phyloP scores from a whole-genome alignment of 2,329 filamentous ascomycete species.

The Cladosporium oxysporum region DNA sequence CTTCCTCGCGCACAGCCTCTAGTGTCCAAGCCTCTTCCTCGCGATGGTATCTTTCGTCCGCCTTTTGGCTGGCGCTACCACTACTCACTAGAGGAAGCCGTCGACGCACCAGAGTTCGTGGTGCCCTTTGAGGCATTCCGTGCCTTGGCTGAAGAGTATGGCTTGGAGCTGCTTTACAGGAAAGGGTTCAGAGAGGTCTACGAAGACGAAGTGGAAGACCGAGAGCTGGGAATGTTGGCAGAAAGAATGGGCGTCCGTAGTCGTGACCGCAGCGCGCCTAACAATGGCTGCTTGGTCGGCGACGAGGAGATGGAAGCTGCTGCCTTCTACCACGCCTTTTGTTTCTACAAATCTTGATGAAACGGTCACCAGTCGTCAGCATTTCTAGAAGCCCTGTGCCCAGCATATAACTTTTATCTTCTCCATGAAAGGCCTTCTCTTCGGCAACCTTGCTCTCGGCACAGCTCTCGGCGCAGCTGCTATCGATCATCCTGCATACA shows the following conservation, averaged over 20 bases:
- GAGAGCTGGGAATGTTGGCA: slow-evolving; percentile 76
- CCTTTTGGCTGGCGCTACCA: slow-evolving; percentile 98
- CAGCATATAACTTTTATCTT: background rate
- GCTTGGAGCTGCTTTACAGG: slow-evolving; percentile 91
- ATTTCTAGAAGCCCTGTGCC: background rate
- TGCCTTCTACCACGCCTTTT: slow-evolving; percentile 88
- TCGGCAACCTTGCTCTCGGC: background rate
- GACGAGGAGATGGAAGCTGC: slow-evolving; percentile 91
- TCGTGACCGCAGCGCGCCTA: slow-evolving; percentile 52
- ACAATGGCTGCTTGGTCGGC: slow-evolving; percentile 67
- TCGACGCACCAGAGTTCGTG: slow-evolving; percentile 96
- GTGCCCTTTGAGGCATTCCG: slow-evolving; percentile 98
- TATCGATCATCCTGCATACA: slow-evolving; percentile 48
- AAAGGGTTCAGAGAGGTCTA: slow-evolving; percentile 89
- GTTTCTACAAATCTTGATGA: slow-evolving; percentile 74
- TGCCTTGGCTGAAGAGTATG: slow-evolving; percentile 93
- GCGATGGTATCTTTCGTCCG: slow-evolving; percentile 87
- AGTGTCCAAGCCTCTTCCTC: slow-evolving; percentile 58
- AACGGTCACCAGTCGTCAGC: background rate
- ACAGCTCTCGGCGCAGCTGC: background rate
- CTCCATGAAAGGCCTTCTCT: background rate
- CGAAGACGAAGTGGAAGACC: slow-evolving; percentile 85
- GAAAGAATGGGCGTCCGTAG: slow-evolving; percentile 94
- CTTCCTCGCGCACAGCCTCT: slow-evolving; percentile 67
- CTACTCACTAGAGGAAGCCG: slow-evolving; percentile 93